Evolutionary conservation across 805 yeast genomes (phyloP), one percentile per base, ranked within the genome.

Genomic region (Sungouiella blattae): DNA sequence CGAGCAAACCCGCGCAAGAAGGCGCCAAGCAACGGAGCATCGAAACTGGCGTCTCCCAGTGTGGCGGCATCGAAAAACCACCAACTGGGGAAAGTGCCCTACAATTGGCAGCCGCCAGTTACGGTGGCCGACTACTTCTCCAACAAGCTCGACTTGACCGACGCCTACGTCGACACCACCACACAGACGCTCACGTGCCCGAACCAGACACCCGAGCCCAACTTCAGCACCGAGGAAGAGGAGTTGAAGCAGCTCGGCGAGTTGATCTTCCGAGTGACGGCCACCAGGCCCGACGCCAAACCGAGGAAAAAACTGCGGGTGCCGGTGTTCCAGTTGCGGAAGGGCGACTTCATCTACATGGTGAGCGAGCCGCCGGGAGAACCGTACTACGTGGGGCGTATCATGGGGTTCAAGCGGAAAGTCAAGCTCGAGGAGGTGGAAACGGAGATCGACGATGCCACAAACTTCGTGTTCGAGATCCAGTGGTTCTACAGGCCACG

Each of bases 401-500:
- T 91, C 26, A 75, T 86, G 69, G 93, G 89, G 11, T 87, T 88
- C 46, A 59, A 33, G 26, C 25, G 38, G 13, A 42, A 41, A 23
- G 32, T 29, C 27, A 39, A 36, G 23, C 24, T 26, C 18, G 23
- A 18, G 23, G 35, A 37, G 24, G 21, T 26, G 20, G 47, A 37
- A 15, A 38, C 36, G 24, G 22, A 15, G 11, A 47, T 60, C 25
- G 72, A 68, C 37, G 69, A 70, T 6, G 81, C 83, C 2, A 70
- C 69, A 18, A 69, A 70, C 33, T 83, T 68, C 55, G 54, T 61
- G 39, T 77, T 87, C 46, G 80, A 79, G 41, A 80, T 91, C 45
- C 89, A 89, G 60, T 89, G 97, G 97, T 83, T 82, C 58, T 87
- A 87, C 53, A 69, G 98, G 32, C 91, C 96, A 1, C 63, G 89